Base-by-base conservation (phyloP, 139 green algal species). In the Bryopsis sp. region DNA sequence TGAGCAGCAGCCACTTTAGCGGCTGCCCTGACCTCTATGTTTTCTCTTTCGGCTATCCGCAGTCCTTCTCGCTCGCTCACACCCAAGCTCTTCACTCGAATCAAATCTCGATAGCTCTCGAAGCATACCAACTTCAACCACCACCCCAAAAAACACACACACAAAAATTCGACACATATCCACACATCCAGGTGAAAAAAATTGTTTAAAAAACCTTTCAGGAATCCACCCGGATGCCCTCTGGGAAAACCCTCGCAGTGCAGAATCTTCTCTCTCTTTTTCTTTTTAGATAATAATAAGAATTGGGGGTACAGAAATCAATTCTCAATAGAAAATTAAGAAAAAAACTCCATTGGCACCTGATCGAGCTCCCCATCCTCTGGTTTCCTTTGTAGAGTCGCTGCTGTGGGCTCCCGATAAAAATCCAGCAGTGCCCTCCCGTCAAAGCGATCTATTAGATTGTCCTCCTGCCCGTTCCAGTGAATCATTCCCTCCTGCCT, bases 361-460 rank as follows among this genome's bases (percentile, higher is more conserved):
- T 81, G 67, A 26, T 89, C 81, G 19, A 91, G 76, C 61, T 86
- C 79, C 7, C 73, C 60, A 67, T 91, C 79, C 47, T 82, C 70
- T 7, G 76, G 48, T 8, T 58, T 68, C 43, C 83, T 84, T 29
- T 60, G 60, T 22, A 61, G 15, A 32, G 8, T 29, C 58, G 47
- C 15, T 39, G 57, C 43, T 34, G 34, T 7, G 8, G 86, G 81
- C 35, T 87, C 79, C 19, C 67, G 64, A 39, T 90, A 90, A 15
- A 89, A 85, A 65, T 92, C 86, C 64, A 92, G 72, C 72, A 92
- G 72, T 0, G 83, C 74, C 8, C 86, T 78, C 6, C 80, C 85
- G 46, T 92, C 86, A 67, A 90, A 92, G 1, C 82, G 75, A 64
- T 91, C 86, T 8, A 92, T 92, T 54, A 88, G 61, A 11, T 79